Evolutionary conservation across 1,284 basidiomycete species (phyloP), one percentile per base, ranked within the genome.

Genomic region (Anthracocystis setariae): DNA sequence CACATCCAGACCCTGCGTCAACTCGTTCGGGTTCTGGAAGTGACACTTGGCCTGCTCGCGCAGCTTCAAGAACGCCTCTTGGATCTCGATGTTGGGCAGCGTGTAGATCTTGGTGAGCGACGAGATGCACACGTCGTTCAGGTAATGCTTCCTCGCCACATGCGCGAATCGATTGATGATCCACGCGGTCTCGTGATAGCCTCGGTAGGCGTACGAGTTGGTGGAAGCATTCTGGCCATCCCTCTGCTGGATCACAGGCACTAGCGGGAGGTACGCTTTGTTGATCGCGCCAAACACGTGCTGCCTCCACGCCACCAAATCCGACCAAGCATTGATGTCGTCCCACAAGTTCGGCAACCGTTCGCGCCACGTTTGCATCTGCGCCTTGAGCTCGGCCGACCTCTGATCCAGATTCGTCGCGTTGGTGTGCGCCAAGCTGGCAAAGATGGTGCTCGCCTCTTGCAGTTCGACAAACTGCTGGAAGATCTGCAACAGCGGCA

Each of bases 141-240:
- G 87, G 68, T 95, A 92, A 81, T 99, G 96, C 85, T 98, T 97
- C 62, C 96, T 88, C 24, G 97, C 95, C 54, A 98, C 94, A 83
- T 98, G 96, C n/a, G 97, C 97, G 82, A 99, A 98, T 9, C 96
- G 90, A 83, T 99, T 99, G 86, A 98, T 98, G 83, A 98, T 98
- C 97, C 96, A 99, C 3, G 96, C 96, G 0, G 94, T 98, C 86
- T 98, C 96, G 82, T 99, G 97, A 83, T 93, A 98, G n/a, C 96
- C 97, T 54, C 97, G 89, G 84, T 94, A 98, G 5, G 95, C 96
- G 81, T 90, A 93, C 2, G 94, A 98, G 35, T 85, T 85, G 25
- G 85, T 85, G 29, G 75, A 76, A 8, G 78, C 78, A 42, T 77
- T 77, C 65, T 90, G 92, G 8, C 75, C 77, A 27, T 81, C 82